Evolutionary conservation across 2,329 filamentous ascomycete genomes (phyloP), one percentile per base, ranked within the genome.

Genomic region (Cladosporium sp.): DNA sequence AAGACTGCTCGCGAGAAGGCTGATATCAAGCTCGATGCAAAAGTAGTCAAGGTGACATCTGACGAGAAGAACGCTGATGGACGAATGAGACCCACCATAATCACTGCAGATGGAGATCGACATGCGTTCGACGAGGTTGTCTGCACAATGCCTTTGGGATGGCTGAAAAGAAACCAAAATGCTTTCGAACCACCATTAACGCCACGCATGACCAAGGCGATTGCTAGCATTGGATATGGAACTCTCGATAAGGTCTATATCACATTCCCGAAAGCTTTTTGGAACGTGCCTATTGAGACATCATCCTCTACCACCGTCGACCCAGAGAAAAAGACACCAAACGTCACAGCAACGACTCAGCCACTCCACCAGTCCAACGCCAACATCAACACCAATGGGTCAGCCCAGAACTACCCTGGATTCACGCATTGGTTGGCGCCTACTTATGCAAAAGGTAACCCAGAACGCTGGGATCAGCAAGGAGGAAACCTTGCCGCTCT

Each of bases 361-460:
- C 72, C 76, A 1, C 54, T 73, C 8, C 73, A 75, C 60, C 70
- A 66, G 57, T 30, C 52, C 14, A 55, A 58, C 64, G 73, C 30
- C 71, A 36, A n/a, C 17, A 20, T 5, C 3, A 25, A 22, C 5
- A 12, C 25, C 28, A 34, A 36, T 2, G 15, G 14, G 38, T 19
- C 15, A 40, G 17, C 30, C 15, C 70, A 75, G 36, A 75, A 75
- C 47, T 77, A 83, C 37, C 80, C 86, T 4, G 85, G 88, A 22
- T 92, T 93, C 73, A 86, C 85, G 43, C 86, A 91, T 68, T 95
- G 90, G 82, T 81, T 92, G 37, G 76, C 84, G 0, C 91, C 91
- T 2, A 73, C 70, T 1, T 95, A 96, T 70, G 62, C 76, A 0
- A 75, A 82, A 52, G 82, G 84, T 1, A 88, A 88, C 64, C 82